Evolutionary conservation across 176 grass and related monocot genomes (phyloP), one percentile per base, ranked within the genome.

Genomic region (Aegilops longissima): DNA sequence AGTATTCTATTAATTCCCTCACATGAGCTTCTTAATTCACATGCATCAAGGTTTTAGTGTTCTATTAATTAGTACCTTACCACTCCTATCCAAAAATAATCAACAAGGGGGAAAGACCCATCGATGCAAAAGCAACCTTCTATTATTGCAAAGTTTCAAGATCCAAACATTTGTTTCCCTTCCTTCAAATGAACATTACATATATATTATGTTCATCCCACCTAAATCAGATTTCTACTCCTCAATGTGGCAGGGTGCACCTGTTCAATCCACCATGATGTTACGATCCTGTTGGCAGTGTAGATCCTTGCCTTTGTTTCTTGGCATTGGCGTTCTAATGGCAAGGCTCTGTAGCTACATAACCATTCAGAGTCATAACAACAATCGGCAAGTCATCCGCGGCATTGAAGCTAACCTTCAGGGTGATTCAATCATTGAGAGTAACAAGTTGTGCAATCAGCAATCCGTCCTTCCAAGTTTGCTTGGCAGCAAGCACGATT

Each of bases 251-350:
- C 89, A 91, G 89, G 58, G 36, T 18, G 63, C 67, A 47, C 18
- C 77, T 38, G 29, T 80, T 84, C 83, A 24, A 4, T 63, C 21
- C 8, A 49, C 68, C 21, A 51, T 87, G 69, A 49, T 33, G 25
- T 16, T 81, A 14, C 69, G 71, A 24, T 84, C 59, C 23, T 77
- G 11, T 62, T 87, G 89, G 44, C 77, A 36, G 33, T 62, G 34
- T 47, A 81, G 33, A 39, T 49, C 36, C 59, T 16, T 91, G 75
- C 85, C 89, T 67, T 87, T 91, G 45, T 91, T 87, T 36, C 76
- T 87, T n/a, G 38, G 85, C 59, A 61, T 91, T 80, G 68, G 76
- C 75, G 17, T 84, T 51, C 34, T 91, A 16, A 68, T 77, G 36
- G 25, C 89, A 76, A 91, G 76, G 85, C 35, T 91, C 9, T 80